These are phyloP conservation scores for Lichtheimia hyalospora DNA, from an alignment of 371 early-diverging fungal genomes.

Conservation along the genomic window DNA sequence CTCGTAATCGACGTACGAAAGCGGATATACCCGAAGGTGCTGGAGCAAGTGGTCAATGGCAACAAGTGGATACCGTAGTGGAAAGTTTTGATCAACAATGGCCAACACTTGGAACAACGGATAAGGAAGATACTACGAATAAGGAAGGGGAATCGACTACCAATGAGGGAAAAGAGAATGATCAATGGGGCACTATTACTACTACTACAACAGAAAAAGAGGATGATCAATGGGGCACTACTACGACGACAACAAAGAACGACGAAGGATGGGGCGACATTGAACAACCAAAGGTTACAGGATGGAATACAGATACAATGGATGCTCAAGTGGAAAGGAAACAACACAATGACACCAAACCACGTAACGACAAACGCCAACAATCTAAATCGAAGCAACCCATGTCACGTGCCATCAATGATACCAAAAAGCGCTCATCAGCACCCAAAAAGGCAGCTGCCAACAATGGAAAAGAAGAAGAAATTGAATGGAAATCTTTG, in stretches of 20 bases:
- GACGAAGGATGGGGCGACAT: constrained; percentile 2
- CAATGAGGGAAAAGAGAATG: background rate
- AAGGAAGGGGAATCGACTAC: background rate
- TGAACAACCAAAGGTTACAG: too few relatives aligned
- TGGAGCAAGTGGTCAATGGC: constrained; percentile 6
- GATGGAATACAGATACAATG: too few relatives aligned
- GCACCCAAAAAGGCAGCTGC: too few relatives aligned
- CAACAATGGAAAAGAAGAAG: too few relatives aligned
- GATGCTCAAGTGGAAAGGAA: too few relatives aligned
- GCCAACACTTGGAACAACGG: background rate
- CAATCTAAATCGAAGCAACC: too few relatives aligned
- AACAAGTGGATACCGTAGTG: background rate
- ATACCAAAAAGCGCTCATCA: too few relatives aligned
- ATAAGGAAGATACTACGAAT: too few relatives aligned
- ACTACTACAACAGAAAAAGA: background rate
- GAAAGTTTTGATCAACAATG: background rate
- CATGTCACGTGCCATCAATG: too few relatives aligned
- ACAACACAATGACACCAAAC: too few relatives aligned
- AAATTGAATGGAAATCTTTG: too few relatives aligned
- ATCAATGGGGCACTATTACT: background rate
- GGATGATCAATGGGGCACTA: background rate
- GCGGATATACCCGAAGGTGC: background rate
- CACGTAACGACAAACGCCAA: too few relatives aligned
- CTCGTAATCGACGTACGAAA: background rate
- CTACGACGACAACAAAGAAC: background rate